Conservation (phyloP, 805 yeast genomes). For the Debaryomyces hansenii region DNA sequence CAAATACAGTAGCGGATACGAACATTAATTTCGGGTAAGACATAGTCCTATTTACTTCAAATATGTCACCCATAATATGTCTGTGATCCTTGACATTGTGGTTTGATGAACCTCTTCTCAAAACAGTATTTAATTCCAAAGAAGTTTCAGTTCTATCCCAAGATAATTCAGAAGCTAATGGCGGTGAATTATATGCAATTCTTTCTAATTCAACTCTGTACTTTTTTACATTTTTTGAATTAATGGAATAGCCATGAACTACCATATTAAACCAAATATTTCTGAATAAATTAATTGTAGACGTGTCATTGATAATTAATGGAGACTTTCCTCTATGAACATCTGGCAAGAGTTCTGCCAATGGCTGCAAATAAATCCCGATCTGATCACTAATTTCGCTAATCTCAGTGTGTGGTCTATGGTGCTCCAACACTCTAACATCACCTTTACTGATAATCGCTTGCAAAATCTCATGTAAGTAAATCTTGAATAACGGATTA, state of each 20-base stretch:
- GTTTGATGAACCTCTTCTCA: conserved; percentile 86
- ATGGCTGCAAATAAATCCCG: conserved; percentile 62
- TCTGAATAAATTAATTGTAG: conserved; percentile 62
- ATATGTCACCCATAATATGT: conserved; percentile 51
- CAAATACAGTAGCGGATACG: conserved; percentile 73
- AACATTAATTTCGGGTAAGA: conserved; percentile 84
- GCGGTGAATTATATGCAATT: conserved; percentile 86
- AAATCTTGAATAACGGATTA: conserved; percentile 48
- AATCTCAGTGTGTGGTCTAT: conserved; percentile 73
- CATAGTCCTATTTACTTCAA: conserved; percentile 51
- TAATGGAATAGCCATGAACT: conserved; percentile 80
- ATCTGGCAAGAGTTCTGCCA: conserved; percentile 72
- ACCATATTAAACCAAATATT: conserved; percentile 94
- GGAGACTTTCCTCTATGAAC: conserved; percentile 44
- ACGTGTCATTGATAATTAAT: conserved; percentile 44
- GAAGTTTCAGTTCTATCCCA: conserved; percentile 88
- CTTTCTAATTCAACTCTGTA: conserved; percentile 52
- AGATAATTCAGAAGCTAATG: conserved; percentile 78
- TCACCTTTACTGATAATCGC: conserved; percentile 78
- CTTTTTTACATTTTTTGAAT: conserved; percentile 53
- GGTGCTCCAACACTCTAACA: conserved; percentile 70
- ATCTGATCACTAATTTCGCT: conserved; percentile 70
- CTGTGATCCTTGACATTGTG: conserved; percentile 76
- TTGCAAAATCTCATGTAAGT: conserved; percentile 64
- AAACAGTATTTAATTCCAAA: conserved; percentile 84